Base-by-base conservation (phyloP, 768 basidiomycete genomes). In the Boletus rubropictus region DNA sequence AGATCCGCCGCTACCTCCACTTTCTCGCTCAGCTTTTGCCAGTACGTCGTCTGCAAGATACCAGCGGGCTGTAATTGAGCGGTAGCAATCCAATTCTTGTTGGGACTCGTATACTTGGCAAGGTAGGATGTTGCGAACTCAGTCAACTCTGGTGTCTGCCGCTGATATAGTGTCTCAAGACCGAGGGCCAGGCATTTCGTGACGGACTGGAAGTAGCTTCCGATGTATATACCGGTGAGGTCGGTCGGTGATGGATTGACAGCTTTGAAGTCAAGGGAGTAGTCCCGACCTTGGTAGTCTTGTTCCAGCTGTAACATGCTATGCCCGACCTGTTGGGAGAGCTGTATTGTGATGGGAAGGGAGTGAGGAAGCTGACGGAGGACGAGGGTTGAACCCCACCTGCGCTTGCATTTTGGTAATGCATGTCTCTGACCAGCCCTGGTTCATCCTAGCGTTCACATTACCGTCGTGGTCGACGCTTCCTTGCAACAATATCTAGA, bases 1-100 rank as follows among this genome's bases (percentile, higher is more conserved):
- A 99, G 69, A 58, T 98, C 95, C 27, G 93, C 91, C 27, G 91
- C 95, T n/a, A 94, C 92, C 52, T 98, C 96, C 11, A 99, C 87
- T 69, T 95, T 92, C 48, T 95, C 90, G 65, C 86, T 86, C 50
- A 99, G 71, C 64, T 90, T 93, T 54, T 97, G 93, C 88, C 91
- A 96, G 68, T 98, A 99, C 8, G 91, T 94, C 24, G 93, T 81
- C 67, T 93, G 88, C 21, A 96, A 59, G 40, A 89, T 77, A 20
- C 94, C 91, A 14, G 81, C 74, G 14, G 85, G 78, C 64, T 93
- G 91, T 11, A 94, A 52, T 60, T 90, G 89, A 11, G 90, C 86
- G 4, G 93, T 95, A n/a, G 89, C 91, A 57, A 92, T 93, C 90
- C 91, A 94, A 62, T 76, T 81, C 62, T 80, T 84, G 64, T 82